Conservation (phyloP, 352 stramenopile species). For the Phytophthora idaei region DNA sequence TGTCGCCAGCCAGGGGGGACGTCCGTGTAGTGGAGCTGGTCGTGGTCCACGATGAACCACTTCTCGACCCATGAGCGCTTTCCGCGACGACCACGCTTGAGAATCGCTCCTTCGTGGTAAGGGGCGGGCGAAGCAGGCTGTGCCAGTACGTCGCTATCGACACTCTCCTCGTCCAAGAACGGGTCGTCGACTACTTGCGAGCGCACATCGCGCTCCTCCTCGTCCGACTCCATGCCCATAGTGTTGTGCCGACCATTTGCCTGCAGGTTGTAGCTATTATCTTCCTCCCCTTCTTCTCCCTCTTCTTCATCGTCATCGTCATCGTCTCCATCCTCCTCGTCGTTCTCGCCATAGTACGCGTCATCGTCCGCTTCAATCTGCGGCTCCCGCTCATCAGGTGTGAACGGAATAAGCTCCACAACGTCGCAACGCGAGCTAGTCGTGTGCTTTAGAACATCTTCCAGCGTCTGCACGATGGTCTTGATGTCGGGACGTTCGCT, state of each 20-base stretch:
- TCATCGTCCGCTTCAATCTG: conserved; percentile 68
- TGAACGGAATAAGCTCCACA: conserved; percentile 72
- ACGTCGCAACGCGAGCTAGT: conserved; percentile 28
- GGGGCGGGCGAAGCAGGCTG: conserved; percentile 45
- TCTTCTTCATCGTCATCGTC: conserved; percentile 43
- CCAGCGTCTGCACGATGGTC: conserved; percentile 51
- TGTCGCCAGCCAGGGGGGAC: conserved; percentile 38
- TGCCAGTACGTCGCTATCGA: conserved; percentile 31
- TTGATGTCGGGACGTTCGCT: conserved; percentile 58
- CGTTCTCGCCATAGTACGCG: conserved; percentile 58
- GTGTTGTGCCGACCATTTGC: conserved; percentile 41
- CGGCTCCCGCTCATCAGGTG: conserved; percentile 56
- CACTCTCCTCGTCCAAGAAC: conserved; percentile 41
- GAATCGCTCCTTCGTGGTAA: conserved; percentile 58
- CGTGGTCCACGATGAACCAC: conserved; percentile 70
- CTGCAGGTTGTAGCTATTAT: conserved; percentile 32
- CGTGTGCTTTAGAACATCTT: conserved; percentile 43
- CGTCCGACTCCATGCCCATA: conserved; percentile 48
- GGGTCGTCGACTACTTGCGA: conserved; percentile 41
- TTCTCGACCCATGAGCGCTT: conserved; percentile 76
- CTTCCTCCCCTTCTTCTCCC: conserved; percentile 42
- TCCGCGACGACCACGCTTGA: conserved; percentile 78
- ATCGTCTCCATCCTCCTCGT: conserved; percentile 59
- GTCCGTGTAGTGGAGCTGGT: conserved; percentile 78
- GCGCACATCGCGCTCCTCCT: conserved; percentile 38